Conservation (phyloP, 768 basidiomycete species). For the Pulveroboletus sp. region DNA sequence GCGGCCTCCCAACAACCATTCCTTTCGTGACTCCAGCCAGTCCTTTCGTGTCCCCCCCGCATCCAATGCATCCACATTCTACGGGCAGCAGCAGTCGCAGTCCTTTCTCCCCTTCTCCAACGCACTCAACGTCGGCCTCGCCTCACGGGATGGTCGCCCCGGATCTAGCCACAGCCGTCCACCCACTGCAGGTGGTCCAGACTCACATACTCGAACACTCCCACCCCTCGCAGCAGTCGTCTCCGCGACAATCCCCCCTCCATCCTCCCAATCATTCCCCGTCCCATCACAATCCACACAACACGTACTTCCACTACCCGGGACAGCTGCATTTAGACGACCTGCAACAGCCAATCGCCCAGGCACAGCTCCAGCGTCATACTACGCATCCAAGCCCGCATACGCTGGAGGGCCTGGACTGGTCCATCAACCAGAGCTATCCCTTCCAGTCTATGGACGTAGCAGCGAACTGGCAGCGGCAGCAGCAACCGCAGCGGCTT, state of each 20-base stretch:
- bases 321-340: conserved; percentile 49
- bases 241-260: conserved; percentile 60
- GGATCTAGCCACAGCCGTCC: conserved; percentile 49
- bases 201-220: conserved; percentile 48
- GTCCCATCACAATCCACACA: conserved; percentile 40
- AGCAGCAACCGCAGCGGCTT: conserved; percentile 28
- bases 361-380: conserved; percentile 66
- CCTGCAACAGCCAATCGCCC: conserved; percentile 60
- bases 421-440: conserved; percentile 44
- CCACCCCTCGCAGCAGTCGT: conserved; percentile 73
- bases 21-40: conserved; percentile 78
- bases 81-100: conserved; percentile 46
- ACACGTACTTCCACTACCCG: conserved; percentile 55
- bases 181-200: conserved; percentile 47
- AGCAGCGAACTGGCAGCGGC: conserved; percentile 35
- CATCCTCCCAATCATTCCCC: conserved; percentile 38
- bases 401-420: conserved; percentile 49
- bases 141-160: conserved; percentile 39
- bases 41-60: conserved; percentile 69
- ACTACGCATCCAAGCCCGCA: conserved; percentile 47
- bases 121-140: conserved; percentile 43
- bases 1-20: conserved; percentile 47
- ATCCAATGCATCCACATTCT: conserved; percentile 37
- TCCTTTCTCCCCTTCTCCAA: conserved; percentile 64
- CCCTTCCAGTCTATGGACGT: conserved; percentile 39